Percentiles rank a stretch among this genome's conserved stretches.
Conservation (phyloP, 164 flowering plant genomes). For the Sedum album region DNA sequence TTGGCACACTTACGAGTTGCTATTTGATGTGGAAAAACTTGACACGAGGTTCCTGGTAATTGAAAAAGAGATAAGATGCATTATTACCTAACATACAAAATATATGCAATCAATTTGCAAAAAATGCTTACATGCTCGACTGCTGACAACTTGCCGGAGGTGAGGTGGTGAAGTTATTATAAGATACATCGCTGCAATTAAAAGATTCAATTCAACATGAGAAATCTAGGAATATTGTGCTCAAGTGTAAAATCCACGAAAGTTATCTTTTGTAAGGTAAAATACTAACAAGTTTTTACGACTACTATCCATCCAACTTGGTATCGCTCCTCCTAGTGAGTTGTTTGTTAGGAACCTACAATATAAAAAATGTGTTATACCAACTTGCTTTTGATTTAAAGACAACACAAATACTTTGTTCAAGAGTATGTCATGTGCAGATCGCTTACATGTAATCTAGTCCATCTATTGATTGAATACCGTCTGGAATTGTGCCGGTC, state of each 20-base stretch:
- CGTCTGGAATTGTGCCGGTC: conserved; percentile 32
- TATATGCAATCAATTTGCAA: not conserved
- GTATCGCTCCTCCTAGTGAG: conserved; percentile 10
- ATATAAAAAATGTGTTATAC: not conserved
- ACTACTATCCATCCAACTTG: not conserved
- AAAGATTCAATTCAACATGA: not conserved
- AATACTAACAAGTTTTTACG: not conserved
- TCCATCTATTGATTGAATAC: conserved; percentile 9
- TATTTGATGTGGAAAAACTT: conserved; percentile 25
- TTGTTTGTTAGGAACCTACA: conserved; percentile 14
- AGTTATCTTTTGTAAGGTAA: not conserved
- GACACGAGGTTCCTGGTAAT: conserved; percentile 47
- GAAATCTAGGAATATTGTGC: no score
- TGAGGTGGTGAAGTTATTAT: conserved; percentile 57
- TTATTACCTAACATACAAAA: not conserved
- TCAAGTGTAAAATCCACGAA: no score
- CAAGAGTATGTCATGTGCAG: no score
- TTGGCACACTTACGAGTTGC: conserved; percentile 35
- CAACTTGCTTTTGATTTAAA: not conserved
- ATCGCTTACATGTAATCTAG: conserved; percentile 11
- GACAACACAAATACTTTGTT: not conserved
- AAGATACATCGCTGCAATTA: conserved; percentile 66
- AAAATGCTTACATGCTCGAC: conserved; percentile 34
- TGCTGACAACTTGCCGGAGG: conserved; percentile 24
- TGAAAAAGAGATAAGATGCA: not conserved